phyloP scores from a whole-genome alignment of 805 yeast species.

The Starmerella bombicola region DNA sequence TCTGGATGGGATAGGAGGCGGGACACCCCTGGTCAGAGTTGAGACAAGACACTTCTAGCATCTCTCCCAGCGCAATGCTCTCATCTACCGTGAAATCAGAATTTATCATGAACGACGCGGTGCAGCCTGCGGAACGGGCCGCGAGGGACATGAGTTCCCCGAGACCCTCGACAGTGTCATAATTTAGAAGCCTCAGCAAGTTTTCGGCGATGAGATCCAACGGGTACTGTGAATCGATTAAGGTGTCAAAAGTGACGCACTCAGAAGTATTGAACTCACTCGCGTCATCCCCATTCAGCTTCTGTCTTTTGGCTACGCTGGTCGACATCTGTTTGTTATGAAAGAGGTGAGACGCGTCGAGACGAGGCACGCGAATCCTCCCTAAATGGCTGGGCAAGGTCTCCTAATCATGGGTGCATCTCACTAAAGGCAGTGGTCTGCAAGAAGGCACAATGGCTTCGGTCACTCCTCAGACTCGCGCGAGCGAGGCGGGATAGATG shows the following conservation, averaged over 20 bases:
- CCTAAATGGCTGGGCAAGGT: not conserved
- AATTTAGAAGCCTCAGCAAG: conserved; percentile 19
- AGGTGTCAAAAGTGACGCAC: conserved; percentile 16
- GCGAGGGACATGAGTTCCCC: conserved; percentile 16
- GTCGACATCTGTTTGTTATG: not conserved
- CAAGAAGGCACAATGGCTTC: too few relatives aligned
- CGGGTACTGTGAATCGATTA: conserved; percentile 16
- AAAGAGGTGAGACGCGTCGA: too few relatives aligned
- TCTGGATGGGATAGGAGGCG: conserved; percentile 13
- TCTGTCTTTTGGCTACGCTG: conserved; percentile 1
- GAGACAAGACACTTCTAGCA: conserved; percentile 11
- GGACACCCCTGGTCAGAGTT: conserved; percentile 7
- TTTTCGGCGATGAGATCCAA: conserved; percentile 19
- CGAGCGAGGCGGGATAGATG: too few relatives aligned
- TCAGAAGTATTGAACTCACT: conserved; percentile 1
- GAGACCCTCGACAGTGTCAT: conserved; percentile 17
- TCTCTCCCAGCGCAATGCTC: not conserved
- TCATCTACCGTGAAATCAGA: not conserved
- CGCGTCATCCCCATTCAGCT: not conserved
- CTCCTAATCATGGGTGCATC: too few relatives aligned
- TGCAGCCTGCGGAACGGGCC: conserved; percentile 16
- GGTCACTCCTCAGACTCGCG: too few relatives aligned
- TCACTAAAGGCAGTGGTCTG: too few relatives aligned
- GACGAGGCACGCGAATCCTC: too few relatives aligned
- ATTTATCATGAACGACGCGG: conserved; percentile 5